phyloP scores from a whole-genome alignment of 495 filamentous ascomycete genomes.

The Penicillium crystallinum region DNA sequence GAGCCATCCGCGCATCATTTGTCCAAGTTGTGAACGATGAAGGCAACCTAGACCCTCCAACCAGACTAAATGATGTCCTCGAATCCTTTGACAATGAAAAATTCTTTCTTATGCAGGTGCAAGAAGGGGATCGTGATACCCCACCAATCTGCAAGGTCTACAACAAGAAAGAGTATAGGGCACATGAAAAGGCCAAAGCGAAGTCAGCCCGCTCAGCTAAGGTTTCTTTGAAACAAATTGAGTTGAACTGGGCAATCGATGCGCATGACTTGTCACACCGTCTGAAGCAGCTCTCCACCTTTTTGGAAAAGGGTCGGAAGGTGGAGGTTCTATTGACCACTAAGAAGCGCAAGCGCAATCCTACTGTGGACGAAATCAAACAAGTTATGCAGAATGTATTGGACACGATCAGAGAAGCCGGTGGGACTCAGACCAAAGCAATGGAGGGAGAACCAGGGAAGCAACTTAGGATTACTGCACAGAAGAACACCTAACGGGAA shows the following conservation, averaged over 20 bases:
- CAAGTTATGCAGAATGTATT: slow-evolving; percentile 36
- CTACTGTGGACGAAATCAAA: slow-evolving; percentile 41
- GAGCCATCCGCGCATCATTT: slow-evolving; percentile 48
- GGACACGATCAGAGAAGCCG: slow-evolving; percentile 30
- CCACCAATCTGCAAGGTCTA: slow-evolving; percentile 64
- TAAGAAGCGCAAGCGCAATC: slow-evolving; percentile 39
- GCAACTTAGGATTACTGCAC: slow-evolving; percentile 33
- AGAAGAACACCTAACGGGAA: slow-evolving; percentile 25
- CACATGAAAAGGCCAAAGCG: slow-evolving; percentile 37
- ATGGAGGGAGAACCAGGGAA: slow-evolving; percentile 44
- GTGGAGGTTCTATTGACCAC: slow-evolving; percentile 58
- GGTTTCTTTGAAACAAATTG: slow-evolving; percentile 58
- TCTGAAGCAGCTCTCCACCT: slow-evolving; percentile 52
- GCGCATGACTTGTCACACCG: slow-evolving; percentile 59
- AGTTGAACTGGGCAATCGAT: slow-evolving; percentile 81
- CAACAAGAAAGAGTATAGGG: slow-evolving; percentile 41
- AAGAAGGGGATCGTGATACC: slow-evolving; percentile 21
- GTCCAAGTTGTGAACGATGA: slow-evolving; percentile 52
- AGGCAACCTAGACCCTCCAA: slow-evolving; percentile 43
- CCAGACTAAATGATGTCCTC: slow-evolving; percentile 41
- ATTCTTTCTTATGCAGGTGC: slow-evolving; percentile 56
- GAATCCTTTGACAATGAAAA: slow-evolving; percentile 40
- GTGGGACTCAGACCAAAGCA: slow-evolving; percentile 33
- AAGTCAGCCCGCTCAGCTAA: slow-evolving; percentile 34
- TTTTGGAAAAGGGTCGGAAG: slow-evolving; percentile 56